A percentile compares a stretch with the other conserved stretches of the same genome.
Conservation (phyloP, 305 asterid genomes). For the Stenogyne calaminthoides region DNA sequence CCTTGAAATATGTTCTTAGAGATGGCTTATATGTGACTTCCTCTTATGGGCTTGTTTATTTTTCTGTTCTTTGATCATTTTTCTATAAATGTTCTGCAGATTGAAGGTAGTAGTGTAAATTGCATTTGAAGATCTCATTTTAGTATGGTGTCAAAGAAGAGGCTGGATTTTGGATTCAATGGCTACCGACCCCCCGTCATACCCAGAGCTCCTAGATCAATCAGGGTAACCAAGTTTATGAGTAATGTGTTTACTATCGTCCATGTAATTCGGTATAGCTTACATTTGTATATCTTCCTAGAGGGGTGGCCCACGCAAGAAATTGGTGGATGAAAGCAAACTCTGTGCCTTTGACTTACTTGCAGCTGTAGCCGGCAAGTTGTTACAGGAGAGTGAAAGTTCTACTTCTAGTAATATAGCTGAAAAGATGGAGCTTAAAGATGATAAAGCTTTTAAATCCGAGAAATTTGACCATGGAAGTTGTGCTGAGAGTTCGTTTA, state of each 20-base stretch:
- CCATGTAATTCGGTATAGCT: constrained; percentile 25
- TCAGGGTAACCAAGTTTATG: constrained; percentile 50
- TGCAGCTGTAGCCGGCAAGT: constrained; percentile 88
- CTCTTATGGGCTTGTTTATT: not conserved
- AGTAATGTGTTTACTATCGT: constrained; percentile 21
- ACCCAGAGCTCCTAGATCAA: constrained; percentile 83
- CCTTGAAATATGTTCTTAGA: not conserved
- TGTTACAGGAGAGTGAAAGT: constrained; percentile 80
- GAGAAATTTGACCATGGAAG: constrained; percentile 77
- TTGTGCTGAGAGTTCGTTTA: constrained; percentile 73
- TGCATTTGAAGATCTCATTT: constrained; percentile 44
- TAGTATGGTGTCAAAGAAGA: constrained; percentile 69
- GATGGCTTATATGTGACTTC: not conserved
- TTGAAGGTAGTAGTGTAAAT: constrained; percentile 33
- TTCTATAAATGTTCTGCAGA: constrained; percentile 32
- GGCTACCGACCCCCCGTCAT: constrained; percentile 52
- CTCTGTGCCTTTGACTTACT: constrained; percentile 83
- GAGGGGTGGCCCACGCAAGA: constrained; percentile 57
- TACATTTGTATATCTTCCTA: constrained; percentile 38
- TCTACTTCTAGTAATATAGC: constrained; percentile 71
- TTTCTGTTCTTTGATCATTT: constrained; percentile 20
- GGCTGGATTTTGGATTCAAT: constrained; percentile 46
- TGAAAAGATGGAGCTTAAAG: constrained; percentile 38
- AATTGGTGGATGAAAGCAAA: constrained; percentile 47
- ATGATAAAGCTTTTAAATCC: constrained; percentile 51